Conservation (phyloP, 495 filamentous ascomycete species). For the Delitschia confertaspora region DNA sequence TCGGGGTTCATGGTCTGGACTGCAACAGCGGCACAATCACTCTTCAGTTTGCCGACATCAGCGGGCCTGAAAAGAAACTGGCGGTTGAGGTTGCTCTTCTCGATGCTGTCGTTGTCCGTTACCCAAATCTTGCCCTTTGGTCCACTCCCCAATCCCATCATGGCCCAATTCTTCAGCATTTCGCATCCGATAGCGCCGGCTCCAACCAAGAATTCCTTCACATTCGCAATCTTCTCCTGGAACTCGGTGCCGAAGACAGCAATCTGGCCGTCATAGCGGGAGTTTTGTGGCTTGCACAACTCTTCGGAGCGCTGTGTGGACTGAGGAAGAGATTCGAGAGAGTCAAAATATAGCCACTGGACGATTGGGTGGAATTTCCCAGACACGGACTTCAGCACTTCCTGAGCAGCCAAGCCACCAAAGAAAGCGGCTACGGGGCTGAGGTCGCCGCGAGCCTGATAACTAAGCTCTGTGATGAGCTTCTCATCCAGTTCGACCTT, state of each 20-base stretch:
- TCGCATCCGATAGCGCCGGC: constrained; percentile 98
- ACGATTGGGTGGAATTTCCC: constrained; percentile 91
- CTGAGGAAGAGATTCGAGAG: constrained; percentile 82
- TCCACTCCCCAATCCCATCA: constrained; percentile 90
- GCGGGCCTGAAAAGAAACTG: constrained; percentile 93
- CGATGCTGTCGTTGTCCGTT: constrained; percentile 97
- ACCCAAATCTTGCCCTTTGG: constrained; percentile 80
- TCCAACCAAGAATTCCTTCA: constrained; percentile 88
- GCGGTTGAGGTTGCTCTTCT: constrained; percentile 97
- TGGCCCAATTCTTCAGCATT: constrained; percentile 99
- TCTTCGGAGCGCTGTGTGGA: constrained; percentile 70
- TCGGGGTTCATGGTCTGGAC: constrained; percentile 94
- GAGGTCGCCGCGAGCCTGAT: constrained; percentile 88
- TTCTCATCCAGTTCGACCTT: constrained; percentile 86
- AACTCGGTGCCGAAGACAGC: constrained; percentile 90
- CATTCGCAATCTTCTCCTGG: constrained; percentile 84
- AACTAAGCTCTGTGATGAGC: constrained; percentile 84
- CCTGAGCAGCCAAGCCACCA: constrained; percentile 89
- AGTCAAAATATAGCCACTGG: constrained; percentile 96
- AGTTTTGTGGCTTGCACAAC: constrained; percentile 69
- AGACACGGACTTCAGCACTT: constrained; percentile 93
- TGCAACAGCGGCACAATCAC: constrained; percentile 82
- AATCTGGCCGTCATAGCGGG: constrained; percentile 93
- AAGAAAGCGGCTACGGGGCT: constrained; percentile 91
- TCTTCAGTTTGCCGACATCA: constrained; percentile 96